Evolutionary conservation across 2,329 filamentous ascomycete species (phyloP).

Genomic region (Claviceps paspali): DNA sequence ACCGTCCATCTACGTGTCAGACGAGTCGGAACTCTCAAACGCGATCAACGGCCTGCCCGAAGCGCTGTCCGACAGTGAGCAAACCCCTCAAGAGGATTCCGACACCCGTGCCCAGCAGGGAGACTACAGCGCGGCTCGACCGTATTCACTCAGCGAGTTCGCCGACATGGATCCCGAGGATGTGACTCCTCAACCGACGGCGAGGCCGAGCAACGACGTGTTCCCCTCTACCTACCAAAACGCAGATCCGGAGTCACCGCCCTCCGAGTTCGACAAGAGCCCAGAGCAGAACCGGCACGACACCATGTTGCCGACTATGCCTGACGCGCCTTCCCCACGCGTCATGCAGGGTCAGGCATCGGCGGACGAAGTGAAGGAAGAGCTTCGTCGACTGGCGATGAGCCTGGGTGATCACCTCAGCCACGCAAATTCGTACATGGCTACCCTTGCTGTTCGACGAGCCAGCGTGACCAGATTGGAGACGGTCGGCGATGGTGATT

Average conservation of each 20-base stretch:
- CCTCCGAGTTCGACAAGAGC: constrained; percentile 8
- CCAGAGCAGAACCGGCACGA: constrained; percentile 6
- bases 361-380: constrained; percentile 33
- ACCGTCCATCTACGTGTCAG: constrained; percentile 45
- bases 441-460: constrained; percentile 22
- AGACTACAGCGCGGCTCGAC: constrained; percentile 10
- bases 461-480: constrained; percentile 16
- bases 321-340: constrained; percentile 30
- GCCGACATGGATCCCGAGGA: constrained; percentile 25
- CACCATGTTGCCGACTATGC: constrained; percentile 20
- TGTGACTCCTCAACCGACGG: constrained; percentile 18
- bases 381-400: constrained; percentile 34
- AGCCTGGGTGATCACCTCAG: constrained; percentile 33
- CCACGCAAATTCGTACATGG: constrained; percentile 29
- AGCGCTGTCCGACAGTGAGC: constrained; percentile 6
- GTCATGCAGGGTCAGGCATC: constrained; percentile 41
- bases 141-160: constrained; percentile 26
- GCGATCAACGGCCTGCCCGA: constrained; percentile 17
- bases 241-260: constrained; percentile 7
- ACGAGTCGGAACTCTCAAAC: constrained; percentile 36
- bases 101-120: constrained; percentile 5
- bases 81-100: constrained; percentile 6
- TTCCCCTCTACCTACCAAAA: constrained; percentile 3
- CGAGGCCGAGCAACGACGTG: constrained; percentile 8
- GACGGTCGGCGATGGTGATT: not conserved